These are phyloP conservation scores for Polychaeton citri DNA, from an alignment of 2,329 filamentous ascomycete genomes.

Conservation along the genomic window DNA sequence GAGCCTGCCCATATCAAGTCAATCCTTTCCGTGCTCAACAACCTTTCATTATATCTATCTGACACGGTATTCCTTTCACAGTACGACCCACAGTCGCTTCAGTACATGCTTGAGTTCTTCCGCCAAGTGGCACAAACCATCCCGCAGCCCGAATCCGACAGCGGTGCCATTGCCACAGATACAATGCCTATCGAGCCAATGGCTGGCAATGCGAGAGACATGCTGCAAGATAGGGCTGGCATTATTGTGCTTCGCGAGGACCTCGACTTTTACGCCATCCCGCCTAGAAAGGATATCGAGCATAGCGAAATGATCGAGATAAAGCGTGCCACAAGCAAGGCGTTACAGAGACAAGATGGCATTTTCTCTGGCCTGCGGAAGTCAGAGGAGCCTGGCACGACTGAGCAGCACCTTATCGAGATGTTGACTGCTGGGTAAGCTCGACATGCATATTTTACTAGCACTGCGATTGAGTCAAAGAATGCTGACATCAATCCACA, in stretches of 20 bases:
- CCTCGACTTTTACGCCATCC: constrained; percentile 94
- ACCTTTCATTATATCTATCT: constrained; percentile 40
- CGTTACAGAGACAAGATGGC: constrained; percentile 77
- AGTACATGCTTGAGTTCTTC: constrained; percentile 99
- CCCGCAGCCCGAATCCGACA: constrained; percentile 45
- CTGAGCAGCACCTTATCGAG: constrained; percentile 95
- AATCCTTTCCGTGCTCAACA: constrained; percentile 27
- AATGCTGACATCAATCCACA: constrained; percentile 25
- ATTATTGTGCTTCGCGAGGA: constrained; percentile 96
- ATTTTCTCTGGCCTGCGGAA: constrained; percentile 93
- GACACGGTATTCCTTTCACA: constrained; percentile 44
- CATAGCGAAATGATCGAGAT: constrained; percentile 89
- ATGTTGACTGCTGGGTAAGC: constrained; percentile 95
- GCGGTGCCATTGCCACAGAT: constrained; percentile 30
- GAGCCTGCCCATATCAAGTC: constrained; percentile 22
- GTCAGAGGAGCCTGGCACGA: constrained; percentile 91
- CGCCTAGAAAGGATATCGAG: constrained; percentile 69
- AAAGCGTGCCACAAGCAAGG: constrained; percentile 78
- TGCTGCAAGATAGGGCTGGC: constrained; percentile 76
- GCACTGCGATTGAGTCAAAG: neutral
- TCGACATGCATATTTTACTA: neutral
- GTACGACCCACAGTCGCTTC: constrained; percentile 92
- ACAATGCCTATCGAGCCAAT: constrained; percentile 59
- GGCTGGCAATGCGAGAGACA: constrained; percentile 49
- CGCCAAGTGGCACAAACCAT: constrained; percentile 94